Percentiles rank a stretch among this genome's conserved stretches.
These are phyloP conservation scores for Carex arenaria DNA, from an alignment of 202 grass and related monocot species.

Conservation along the genomic window DNA sequence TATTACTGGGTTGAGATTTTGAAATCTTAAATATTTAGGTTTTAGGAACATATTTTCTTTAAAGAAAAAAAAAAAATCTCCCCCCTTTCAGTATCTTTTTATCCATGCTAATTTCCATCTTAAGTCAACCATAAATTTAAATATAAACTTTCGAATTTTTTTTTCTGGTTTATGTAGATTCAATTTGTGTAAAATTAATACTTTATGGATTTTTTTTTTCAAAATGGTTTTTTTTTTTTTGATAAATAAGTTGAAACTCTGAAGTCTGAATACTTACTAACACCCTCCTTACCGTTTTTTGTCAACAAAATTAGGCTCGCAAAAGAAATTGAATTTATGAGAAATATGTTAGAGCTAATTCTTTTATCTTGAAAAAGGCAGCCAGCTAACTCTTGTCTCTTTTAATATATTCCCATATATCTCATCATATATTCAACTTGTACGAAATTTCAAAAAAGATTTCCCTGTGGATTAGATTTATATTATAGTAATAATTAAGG, in stretches of 20 bases:
- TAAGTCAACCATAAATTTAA: too few species aligned
- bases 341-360: background rate
- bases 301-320: background rate
- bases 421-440: constrained; percentile 10
- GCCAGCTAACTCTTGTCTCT: background rate
- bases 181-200: background rate
- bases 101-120: too few species aligned
- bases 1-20: background rate
- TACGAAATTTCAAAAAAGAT: background rate
- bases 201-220: too few species aligned
- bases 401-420: background rate
- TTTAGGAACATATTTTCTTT: too few species aligned
- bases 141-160: background rate
- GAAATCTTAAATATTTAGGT: too few species aligned
- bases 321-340: background rate
- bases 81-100: too few species aligned
- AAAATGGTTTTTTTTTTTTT: background rate
- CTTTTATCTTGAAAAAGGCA: background rate
- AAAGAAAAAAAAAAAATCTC: too few species aligned
- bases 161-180: background rate
- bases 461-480: background rate
- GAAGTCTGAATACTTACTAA: too few species aligned
- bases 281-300: background rate
- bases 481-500: background rate
- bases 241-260: background rate